phyloP scores from a whole-genome alignment of 129 eudicot species.

The Deinandra increscens region DNA sequence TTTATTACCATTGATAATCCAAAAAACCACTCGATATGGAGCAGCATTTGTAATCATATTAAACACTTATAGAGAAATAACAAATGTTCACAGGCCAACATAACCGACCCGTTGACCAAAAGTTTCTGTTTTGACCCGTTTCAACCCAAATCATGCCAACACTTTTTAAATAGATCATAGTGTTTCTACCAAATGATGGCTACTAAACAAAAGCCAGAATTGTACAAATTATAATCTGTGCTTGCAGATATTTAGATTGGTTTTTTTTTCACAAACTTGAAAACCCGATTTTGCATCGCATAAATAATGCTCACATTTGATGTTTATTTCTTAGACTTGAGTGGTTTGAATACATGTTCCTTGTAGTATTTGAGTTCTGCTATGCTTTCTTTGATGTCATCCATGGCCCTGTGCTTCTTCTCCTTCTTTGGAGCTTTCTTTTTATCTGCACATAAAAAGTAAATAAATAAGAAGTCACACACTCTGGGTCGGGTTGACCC shows the following conservation, averaged over 20 bases:
- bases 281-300: neutral
- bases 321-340: slow-evolving; percentile 52
- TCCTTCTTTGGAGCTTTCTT: slow-evolving; percentile 75
- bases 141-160: neutral
- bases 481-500: neutral
- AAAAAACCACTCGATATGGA: no score
- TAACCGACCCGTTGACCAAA: neutral
- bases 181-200: slow-evolving; percentile 12
- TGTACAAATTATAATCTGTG: neutral
- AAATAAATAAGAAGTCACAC: neutral
- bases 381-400: slow-evolving; percentile 92
- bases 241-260: neutral
- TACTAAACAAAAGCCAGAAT: slow-evolving; percentile 8
- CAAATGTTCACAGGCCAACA: neutral
- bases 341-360: slow-evolving; percentile 64
- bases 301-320: neutral
- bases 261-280: neutral
- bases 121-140: neutral
- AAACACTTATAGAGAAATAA: no score
- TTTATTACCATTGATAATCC: no score
- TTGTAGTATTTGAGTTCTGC: slow-evolving; percentile 84
- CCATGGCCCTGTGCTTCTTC: slow-evolving; percentile 90
- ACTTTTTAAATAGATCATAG: neutral
- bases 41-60: no score
- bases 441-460: slow-evolving; percentile 37